These are phyloP conservation scores for Viola pubescens DNA, from an alignment of 441 rosid species.

Conservation along the genomic window DNA sequence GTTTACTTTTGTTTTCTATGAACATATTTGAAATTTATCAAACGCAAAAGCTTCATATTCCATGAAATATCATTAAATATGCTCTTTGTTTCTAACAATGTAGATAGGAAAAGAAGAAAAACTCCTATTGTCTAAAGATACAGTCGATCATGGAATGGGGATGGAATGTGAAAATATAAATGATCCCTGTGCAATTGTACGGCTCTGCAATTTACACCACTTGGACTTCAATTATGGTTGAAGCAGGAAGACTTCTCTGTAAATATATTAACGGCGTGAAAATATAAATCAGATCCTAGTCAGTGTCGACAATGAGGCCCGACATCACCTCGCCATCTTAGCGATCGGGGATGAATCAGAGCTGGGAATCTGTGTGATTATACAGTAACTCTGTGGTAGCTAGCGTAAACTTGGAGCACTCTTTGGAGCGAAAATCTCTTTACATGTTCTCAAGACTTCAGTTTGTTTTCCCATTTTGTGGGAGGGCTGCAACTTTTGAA, in stretches of 20 bases:
- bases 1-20: too few species aligned
- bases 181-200: slow-evolving; percentile 18
- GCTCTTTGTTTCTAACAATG: slow-evolving; percentile 19
- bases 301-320: slow-evolving; percentile 22
- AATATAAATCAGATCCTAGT: slow-evolving; percentile 21
- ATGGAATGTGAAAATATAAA: slow-evolving; percentile 10
- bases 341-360: slow-evolving; percentile 18
- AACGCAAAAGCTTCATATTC: slow-evolving; percentile 6
- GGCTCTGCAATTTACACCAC: slow-evolving; percentile 29
- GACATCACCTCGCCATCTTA: slow-evolving; percentile 14
- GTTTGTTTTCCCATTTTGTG: slow-evolving; percentile 47
- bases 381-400: slow-evolving; percentile 8
- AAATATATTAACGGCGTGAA: slow-evolving; percentile 17
- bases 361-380: slow-evolving; percentile 13
- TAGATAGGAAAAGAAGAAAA: slow-evolving; percentile 2
- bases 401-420: slow-evolving; percentile 23
- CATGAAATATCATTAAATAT: slow-evolving; percentile 15
- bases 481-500: slow-evolving; percentile 26
- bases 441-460: slow-evolving; percentile 26
- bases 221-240: slow-evolving; percentile 19
- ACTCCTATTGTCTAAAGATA: slow-evolving; percentile 24
- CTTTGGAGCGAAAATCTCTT: slow-evolving; percentile 20
- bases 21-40: slow-evolving; percentile 10
- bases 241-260: slow-evolving; percentile 16
- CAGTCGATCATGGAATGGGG: slow-evolving; percentile 15